Conservation (phyloP, 768 basidiomycete species). For the Rickenella mellea region DNA sequence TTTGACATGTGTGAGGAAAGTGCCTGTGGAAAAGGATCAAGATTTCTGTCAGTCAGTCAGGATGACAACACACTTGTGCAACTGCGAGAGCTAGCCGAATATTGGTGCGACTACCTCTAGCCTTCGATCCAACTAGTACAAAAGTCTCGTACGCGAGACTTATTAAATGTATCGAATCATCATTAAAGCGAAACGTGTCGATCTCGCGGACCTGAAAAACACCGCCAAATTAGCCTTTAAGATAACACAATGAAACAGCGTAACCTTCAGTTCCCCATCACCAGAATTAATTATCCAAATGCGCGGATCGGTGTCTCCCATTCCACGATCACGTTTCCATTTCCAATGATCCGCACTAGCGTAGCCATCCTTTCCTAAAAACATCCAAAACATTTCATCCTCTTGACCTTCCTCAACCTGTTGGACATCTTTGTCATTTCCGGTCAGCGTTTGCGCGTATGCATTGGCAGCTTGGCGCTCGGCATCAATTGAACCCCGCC, state of each 20-base stretch:
- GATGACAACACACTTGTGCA: slow-evolving; percentile 35
- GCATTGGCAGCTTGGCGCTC: slow-evolving; percentile 55
- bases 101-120: slow-evolving; percentile 47
- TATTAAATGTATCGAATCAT: slow-evolving; percentile 49
- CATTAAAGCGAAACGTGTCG: slow-evolving; percentile 33
- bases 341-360: slow-evolving; percentile 79
- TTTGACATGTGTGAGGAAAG: slow-evolving; percentile 42
- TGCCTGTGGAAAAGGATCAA: slow-evolving; percentile 27
- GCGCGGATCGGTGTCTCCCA: slow-evolving; percentile 33
- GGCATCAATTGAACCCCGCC: slow-evolving; percentile 48
- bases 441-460: slow-evolving; percentile 45
- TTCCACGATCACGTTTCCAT: slow-evolving; percentile 43
- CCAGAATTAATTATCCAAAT: slow-evolving; percentile 50
- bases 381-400: slow-evolving; percentile 83
- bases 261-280: slow-evolving; percentile 29
- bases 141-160: slow-evolving; percentile 79
- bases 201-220: slow-evolving; percentile 29
- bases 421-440: slow-evolving; percentile 27
- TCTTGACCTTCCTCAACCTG: slow-evolving; percentile 55
- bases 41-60: not conserved
- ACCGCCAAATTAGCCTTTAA: not conserved
- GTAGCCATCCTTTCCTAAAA: slow-evolving; percentile 66
- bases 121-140: slow-evolving; percentile 57
- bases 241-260: slow-evolving; percentile 10
- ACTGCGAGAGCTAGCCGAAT: slow-evolving; percentile 54